phyloP scores from a whole-genome alignment of 202 grass and related monocot species.

The Saccharum hybrid region DNA sequence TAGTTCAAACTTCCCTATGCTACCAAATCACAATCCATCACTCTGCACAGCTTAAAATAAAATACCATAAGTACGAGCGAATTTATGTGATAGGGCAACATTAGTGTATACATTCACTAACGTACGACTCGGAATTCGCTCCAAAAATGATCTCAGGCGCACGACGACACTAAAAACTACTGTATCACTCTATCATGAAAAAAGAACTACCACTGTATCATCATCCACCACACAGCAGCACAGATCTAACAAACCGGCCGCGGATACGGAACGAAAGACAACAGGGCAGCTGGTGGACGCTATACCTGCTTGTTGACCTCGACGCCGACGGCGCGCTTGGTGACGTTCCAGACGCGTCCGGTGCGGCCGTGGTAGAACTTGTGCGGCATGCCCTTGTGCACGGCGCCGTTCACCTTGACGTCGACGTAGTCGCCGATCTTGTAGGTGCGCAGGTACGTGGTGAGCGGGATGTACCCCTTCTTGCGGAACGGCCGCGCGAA shows the following conservation, averaged over 20 bases:
- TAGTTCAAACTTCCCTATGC: neutral
- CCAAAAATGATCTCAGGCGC: neutral
- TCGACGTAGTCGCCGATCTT: slow-evolving; percentile 89
- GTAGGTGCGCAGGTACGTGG: slow-evolving; percentile 85
- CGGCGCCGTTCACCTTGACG: slow-evolving; percentile 87
- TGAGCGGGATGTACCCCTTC: slow-evolving; percentile 90
- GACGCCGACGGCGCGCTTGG: slow-evolving; percentile 92
- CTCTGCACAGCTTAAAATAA: neutral
- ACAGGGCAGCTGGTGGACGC: neutral
- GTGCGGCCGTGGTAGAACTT: slow-evolving; percentile 94
- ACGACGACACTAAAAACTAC: neutral
- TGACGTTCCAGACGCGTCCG: slow-evolving; percentile 80
- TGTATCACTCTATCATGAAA: neutral
- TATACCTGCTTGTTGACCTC: slow-evolving; percentile 98
- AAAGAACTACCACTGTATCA: too few relatives aligned
- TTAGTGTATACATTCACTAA: neutral
- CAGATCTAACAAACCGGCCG: slow-evolving; percentile 22
- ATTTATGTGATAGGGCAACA: neutral
- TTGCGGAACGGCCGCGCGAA: slow-evolving; percentile 82
- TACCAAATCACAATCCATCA: neutral
- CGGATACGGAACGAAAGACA: neutral
- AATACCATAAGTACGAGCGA: neutral
- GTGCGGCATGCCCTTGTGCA: slow-evolving; percentile 93
- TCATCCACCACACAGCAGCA: neutral
- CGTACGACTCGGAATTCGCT: neutral